A percentile compares a stretch with the other conserved stretches of the same genome.
phyloP scores from a whole-genome alignment of 768 basidiomycete species.

The Melanogaster broomeanus region DNA sequence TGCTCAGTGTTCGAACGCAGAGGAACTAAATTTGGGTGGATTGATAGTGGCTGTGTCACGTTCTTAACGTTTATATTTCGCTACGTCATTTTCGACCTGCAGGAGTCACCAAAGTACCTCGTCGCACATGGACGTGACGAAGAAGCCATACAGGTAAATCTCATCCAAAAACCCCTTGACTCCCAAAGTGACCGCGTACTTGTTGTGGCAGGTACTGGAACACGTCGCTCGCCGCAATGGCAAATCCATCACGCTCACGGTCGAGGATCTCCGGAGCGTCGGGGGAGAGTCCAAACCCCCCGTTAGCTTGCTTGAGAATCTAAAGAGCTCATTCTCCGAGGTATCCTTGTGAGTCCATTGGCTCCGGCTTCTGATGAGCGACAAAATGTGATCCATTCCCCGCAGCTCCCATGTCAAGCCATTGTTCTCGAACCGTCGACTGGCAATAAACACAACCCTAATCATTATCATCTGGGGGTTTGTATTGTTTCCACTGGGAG shows the following conservation, averaged over 20 bases:
- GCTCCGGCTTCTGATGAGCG: background rate
- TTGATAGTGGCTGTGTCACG: constrained; percentile 45
- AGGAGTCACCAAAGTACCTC: constrained; percentile 65
- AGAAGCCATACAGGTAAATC: constrained; percentile 48
- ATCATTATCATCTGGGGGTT: constrained; percentile 57
- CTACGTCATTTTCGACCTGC: constrained; percentile 57
- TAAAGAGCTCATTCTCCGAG: constrained; percentile 37
- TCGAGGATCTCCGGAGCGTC: constrained; percentile 43
- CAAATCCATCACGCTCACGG: constrained; percentile 43
- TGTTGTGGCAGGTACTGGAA: constrained; percentile 41
- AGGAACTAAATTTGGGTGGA: background rate
- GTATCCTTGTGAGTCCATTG: constrained; percentile 39
- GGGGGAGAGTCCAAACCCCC: constrained; percentile 14
- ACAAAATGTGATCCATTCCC: background rate
- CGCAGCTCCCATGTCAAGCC: constrained; percentile 49
- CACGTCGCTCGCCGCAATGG: constrained; percentile 51
- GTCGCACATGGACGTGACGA: constrained; percentile 56
- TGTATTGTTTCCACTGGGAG: constrained; percentile 6
- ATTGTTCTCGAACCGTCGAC: constrained; percentile 45
- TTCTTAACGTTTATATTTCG: constrained; percentile 55
- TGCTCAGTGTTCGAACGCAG: background rate
- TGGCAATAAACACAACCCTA: constrained; percentile 47
- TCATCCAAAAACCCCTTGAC: background rate
- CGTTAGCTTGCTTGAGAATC: constrained; percentile 21
- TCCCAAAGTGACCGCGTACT: background rate